These are phyloP conservation scores for Priceomyces melissophilus DNA, from an alignment of 805 yeast species.

Conservation along the genomic window DNA sequence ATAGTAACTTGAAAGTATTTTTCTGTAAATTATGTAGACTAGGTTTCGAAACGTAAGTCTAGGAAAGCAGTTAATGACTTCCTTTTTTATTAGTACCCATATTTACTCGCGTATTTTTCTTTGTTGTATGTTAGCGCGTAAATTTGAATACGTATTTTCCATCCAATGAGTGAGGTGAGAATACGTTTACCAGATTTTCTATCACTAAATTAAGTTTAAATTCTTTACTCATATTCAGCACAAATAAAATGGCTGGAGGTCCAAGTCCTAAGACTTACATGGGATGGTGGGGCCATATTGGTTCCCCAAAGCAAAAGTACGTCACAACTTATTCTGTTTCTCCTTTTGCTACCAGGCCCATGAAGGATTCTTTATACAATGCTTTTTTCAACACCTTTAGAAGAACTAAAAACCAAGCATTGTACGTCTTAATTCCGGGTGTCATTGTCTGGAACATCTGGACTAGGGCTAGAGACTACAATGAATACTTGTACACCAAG, in stretches of 20 bases:
- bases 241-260: constrained; percentile 23
- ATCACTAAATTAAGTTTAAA: not conserved
- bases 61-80: not conserved
- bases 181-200: not conserved
- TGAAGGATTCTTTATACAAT: constrained; percentile 80
- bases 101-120: not conserved
- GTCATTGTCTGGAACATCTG: constrained; percentile 81
- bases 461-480: constrained; percentile 84
- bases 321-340: constrained; percentile 86
- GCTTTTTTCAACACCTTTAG: constrained; percentile 92
- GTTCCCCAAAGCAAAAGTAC: constrained; percentile 84
- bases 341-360: constrained; percentile 89
- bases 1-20: constrained; percentile 4
- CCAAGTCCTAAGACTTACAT: constrained; percentile 66
- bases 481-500: constrained; percentile 92
- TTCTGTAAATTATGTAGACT: not conserved
- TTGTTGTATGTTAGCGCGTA: constrained; percentile 5
- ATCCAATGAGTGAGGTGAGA: constrained; percentile 7
- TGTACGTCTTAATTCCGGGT: constrained; percentile 76
- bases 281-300: constrained; percentile 98
- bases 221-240: not conserved
- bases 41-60: not conserved
- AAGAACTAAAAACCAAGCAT: constrained; percentile 82
- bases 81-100: not conserved
- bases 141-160: not conserved